Evolutionary conservation across 1,284 basidiomycete species (phyloP).

Genomic region (Trametes pubescens): DNA sequence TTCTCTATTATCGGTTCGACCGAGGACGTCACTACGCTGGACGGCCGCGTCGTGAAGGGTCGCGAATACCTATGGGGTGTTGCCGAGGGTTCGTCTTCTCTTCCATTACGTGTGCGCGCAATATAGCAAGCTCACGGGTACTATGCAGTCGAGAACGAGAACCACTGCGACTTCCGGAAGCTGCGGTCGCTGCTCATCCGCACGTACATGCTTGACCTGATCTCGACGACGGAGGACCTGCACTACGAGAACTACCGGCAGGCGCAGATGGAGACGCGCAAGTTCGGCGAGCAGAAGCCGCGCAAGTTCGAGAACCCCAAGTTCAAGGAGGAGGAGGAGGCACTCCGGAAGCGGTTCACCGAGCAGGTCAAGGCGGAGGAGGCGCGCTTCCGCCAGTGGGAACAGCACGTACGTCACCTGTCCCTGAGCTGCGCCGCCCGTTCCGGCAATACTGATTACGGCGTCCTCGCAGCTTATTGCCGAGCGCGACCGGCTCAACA

Average conservation of each 20-base stretch:
- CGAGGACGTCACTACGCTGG: slow-evolving; percentile 90
- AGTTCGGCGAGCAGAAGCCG: slow-evolving; percentile 98
- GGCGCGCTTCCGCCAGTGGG: slow-evolving; percentile 98
- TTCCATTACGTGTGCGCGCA: neutral
- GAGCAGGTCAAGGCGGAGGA: slow-evolving; percentile 99
- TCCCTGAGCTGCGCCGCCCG: neutral
- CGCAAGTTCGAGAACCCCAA: slow-evolving; percentile 99
- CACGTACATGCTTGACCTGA: slow-evolving; percentile 98
- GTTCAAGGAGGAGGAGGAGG: slow-evolving; percentile 99
- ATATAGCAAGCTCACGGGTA: slow-evolving; percentile 4
- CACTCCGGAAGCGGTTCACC: slow-evolving; percentile 95
- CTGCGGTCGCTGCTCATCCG: slow-evolving; percentile 95
- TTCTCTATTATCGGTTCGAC: slow-evolving; percentile 99
- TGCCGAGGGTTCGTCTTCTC: slow-evolving; percentile 78
- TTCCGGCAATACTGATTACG: slow-evolving; percentile 5
- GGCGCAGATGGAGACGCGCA: slow-evolving; percentile 99
- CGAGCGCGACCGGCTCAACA: slow-evolving; percentile 96
- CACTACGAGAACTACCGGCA: slow-evolving; percentile 99
- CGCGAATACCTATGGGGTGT: slow-evolving; percentile 99
- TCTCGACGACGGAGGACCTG: slow-evolving; percentile 93
- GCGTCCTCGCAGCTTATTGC: slow-evolving; percentile 81
- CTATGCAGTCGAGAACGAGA: slow-evolving; percentile 91
- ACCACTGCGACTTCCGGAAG: slow-evolving; percentile 99
- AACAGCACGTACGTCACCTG: slow-evolving; percentile 84
- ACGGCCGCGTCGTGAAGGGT: slow-evolving; percentile 95